A percentile compares a stretch with the other conserved stretches of the same genome.
Evolutionary conservation across 805 yeast genomes (phyloP).

Genomic region (Candida broadrunensis): DNA sequence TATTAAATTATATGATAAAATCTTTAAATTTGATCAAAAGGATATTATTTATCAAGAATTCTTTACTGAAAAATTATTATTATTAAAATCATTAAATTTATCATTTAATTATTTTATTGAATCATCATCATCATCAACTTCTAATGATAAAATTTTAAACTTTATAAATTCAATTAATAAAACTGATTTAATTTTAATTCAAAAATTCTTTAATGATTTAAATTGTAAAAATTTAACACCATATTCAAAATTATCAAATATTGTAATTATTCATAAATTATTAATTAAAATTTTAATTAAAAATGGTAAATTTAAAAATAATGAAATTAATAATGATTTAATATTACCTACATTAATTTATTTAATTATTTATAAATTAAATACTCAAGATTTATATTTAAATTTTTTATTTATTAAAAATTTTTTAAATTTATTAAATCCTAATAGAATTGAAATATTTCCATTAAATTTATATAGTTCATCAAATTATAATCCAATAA

Average conservation of each 20-base stretch:
- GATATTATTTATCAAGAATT: conserved; percentile 36
- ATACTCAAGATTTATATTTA: conserved; percentile 27
- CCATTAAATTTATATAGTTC: conserved; percentile 15
- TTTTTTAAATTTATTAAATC: conserved; percentile 32
- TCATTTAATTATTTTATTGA: conserved; percentile 31
- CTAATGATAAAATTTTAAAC: conserved; percentile 7
- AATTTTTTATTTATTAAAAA: conserved; percentile 35
- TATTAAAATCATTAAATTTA: conserved; percentile 21
- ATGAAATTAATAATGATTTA: conserved; percentile 35
- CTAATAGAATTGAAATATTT: conserved; percentile 22
- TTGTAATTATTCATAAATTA: conserved; percentile 31
- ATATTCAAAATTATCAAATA: conserved; percentile 23
- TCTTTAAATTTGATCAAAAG: conserved; percentile 35
- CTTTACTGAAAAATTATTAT: conserved; percentile 29
- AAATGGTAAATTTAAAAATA: conserved; percentile 14
- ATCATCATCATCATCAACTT: conserved; percentile 6
- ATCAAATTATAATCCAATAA: conserved; percentile 15
- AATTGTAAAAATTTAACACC: conserved; percentile 22
- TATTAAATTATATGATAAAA: conserved; percentile 32
- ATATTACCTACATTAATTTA: conserved; percentile 38
- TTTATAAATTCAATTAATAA: conserved; percentile 15
- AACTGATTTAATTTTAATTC: conserved; percentile 10
- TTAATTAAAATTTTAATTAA: conserved; percentile 18
- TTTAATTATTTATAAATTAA: conserved; percentile 27
- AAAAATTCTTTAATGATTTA: conserved; percentile 6